Conservation (phyloP, 306 rosid species). For the Canavalia gladiata region DNA sequence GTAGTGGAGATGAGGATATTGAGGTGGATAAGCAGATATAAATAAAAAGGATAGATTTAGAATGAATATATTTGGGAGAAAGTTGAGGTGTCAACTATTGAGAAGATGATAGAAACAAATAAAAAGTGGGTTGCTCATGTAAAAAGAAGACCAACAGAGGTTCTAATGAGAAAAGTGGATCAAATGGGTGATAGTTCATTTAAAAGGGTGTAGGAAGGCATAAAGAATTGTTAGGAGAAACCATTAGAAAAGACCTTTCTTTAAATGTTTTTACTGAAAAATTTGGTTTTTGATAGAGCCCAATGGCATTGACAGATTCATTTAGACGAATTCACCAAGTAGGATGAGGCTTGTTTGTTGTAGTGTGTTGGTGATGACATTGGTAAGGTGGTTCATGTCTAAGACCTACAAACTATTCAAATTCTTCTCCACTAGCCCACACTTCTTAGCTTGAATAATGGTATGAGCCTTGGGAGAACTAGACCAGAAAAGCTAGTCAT, state of each 20-base stretch:
- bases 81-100: not conserved
- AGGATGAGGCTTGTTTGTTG: not conserved
- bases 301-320: not conserved
- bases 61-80: slow-evolving; percentile 15
- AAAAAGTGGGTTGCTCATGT: slow-evolving; percentile 5
- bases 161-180: not conserved
- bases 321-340: not conserved
- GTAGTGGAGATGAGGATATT: not conserved
- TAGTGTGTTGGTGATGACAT: not conserved
- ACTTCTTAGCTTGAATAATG: not conserved
- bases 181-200: slow-evolving; percentile 4
- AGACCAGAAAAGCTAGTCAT: not conserved
- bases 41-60: slow-evolving; percentile 12
- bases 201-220: slow-evolving; percentile 8
- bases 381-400: not conserved
- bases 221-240: not conserved
- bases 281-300: not conserved
- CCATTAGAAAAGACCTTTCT: slow-evolving; percentile 25
- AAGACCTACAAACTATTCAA: not conserved
- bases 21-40: not conserved
- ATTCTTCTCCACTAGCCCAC: not conserved
- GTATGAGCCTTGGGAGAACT: not conserved
- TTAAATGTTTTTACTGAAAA: slow-evolving; percentile 31
- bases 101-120: slow-evolving; percentile 6
- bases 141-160: slow-evolving; percentile 2